Evolutionary conservation across 257 asterid genomes (phyloP).

Genomic region (Solanum neorickii): DNA sequence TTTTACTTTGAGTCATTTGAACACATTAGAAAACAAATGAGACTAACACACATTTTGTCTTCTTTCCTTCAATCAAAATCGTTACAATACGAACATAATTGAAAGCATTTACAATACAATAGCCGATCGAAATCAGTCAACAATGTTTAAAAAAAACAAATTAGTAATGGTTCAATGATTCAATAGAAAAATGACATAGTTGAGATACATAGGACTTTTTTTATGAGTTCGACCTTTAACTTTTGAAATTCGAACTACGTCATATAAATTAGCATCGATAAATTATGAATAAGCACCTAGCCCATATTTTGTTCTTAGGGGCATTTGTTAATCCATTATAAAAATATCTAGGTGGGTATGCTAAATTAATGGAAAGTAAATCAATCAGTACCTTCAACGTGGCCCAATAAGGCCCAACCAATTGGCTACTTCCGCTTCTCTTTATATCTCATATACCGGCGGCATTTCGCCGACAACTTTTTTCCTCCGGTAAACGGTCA

Average conservation of each 20-base stretch:
- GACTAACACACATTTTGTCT: no score
- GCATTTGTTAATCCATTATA: not conserved
- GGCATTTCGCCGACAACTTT: not conserved
- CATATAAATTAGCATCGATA: not conserved
- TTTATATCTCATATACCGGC: not conserved
- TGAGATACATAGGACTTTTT: fast-evolving
- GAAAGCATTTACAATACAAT: no score
- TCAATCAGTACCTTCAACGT: slow-evolving; percentile 4
- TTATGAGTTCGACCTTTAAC: no score
- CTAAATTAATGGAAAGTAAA: not conserved
- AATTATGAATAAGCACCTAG: not conserved
- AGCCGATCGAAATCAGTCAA: no score
- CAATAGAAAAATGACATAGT: no score
- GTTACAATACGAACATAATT: no score
- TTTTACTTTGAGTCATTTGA: no score
- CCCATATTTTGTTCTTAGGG: not conserved
- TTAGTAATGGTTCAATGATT: no score
- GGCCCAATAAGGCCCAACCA: slow-evolving; percentile 5
- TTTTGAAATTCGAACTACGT: no score
- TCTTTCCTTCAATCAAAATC: no score
- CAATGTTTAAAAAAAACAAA: no score
- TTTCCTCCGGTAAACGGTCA: not conserved
- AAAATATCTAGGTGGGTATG: not conserved
- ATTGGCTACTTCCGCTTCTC: not conserved
- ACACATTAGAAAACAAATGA: no score